A percentile compares a stretch with the other conserved stretches of the same genome.
These are phyloP conservation scores for Pharus latifolius DNA, from an alignment of 176 grass and related monocot species.

Conservation along the genomic window DNA sequence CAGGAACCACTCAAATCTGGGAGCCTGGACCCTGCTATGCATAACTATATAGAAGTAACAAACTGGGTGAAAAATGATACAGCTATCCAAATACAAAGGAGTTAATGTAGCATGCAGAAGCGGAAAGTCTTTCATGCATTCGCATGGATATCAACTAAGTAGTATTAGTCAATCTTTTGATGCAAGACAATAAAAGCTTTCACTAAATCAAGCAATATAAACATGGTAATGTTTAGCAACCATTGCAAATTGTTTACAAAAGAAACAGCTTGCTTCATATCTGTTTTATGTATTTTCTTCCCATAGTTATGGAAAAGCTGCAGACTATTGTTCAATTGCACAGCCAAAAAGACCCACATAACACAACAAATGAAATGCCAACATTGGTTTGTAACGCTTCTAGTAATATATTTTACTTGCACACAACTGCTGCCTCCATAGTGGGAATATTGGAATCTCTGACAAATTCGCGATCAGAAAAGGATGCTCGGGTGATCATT, in stretches of 20 bases:
- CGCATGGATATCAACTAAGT: background rate
- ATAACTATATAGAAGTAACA: too few species aligned
- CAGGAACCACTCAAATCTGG: too few species aligned
- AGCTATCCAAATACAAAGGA: background rate
- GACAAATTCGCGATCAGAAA: conserved; percentile 1
- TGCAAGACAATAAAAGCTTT: background rate
- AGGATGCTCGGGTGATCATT: background rate
- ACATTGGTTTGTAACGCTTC: background rate
- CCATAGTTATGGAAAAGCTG: background rate
- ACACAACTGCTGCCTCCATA: background rate
- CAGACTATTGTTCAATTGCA: background rate
- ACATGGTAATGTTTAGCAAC: background rate
- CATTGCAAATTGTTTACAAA: background rate
- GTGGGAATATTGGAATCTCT: background rate
- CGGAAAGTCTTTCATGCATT: background rate
- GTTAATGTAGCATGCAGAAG: background rate
- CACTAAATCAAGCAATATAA: background rate
- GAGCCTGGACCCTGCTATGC: too few species aligned
- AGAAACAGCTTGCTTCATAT: background rate
- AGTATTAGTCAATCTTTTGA: background rate
- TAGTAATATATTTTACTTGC: background rate
- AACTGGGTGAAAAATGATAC: background rate
- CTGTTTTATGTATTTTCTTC: too few species aligned
- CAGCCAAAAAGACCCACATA: background rate
- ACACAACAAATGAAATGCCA: background rate